Evolutionary conservation across 1,284 basidiomycete species (phyloP), one percentile per base, ranked within the genome.

Genomic region (Pyrrhoderma lamaoense): DNA sequence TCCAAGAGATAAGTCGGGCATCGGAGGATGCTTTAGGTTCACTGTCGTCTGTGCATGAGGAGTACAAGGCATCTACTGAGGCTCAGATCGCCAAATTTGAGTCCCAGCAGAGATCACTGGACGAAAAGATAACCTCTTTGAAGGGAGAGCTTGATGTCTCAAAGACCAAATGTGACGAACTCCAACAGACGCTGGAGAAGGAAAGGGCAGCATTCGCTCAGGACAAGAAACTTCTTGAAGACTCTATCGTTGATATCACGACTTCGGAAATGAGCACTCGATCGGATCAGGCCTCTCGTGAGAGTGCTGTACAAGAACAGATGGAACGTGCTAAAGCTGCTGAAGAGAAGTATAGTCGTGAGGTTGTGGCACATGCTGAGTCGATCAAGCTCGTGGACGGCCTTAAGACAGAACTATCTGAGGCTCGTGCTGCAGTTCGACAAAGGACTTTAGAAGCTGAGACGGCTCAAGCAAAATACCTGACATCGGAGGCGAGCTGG

Each of bases 321-420:
- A 82, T 85, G 54, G 77, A 82, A 54, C 76, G 85, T 31, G 80
- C 82, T n/a, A 80, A 83, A 69, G 85, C 82, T 57, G 88, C 89
- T 1, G 88, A 93, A 64, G 82, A 86, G 51, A 80, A 85, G 52
- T 93, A 92, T 59, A 77, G 83, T 16, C 75, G 82, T 38, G 89
- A 91, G 61, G 76, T 93, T n/a, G 67, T 93, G 22, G 73, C 85
- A 1, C 91, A 93, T 64, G 90, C 89, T 0, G 84, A 91, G 45
- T 76, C 86, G 1, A 82, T 93, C 70, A 89, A 89, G 67, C 60
- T 71, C 5, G 73, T 89, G 16, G 78, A 84, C 16, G 69, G 66
- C 11, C 70, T 91, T 54, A 85, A 82, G 64, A 72, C 77, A 52
- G 78, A 89, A 45, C 70, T 92, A 2, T 62, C 70, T 9, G 62